Base-by-base conservation (phyloP, 768 basidiomycete species). In the Podaxis sp. region DNA sequence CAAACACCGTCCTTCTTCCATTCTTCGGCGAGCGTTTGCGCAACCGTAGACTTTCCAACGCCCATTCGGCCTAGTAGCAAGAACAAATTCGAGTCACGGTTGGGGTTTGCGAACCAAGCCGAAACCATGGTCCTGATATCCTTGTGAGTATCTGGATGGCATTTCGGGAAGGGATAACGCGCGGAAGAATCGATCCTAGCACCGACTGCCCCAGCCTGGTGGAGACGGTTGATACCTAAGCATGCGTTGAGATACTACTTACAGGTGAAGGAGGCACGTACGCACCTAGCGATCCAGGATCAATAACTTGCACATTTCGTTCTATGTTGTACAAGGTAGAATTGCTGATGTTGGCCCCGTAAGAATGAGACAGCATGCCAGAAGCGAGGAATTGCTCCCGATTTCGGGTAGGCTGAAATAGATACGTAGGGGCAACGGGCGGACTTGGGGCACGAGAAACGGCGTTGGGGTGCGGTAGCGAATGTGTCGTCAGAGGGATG, bases 41-140 rank as follows among this genome's bases (percentile, higher is more conserved):
- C 46, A 8, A 65, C 56, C 4, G 64, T 59, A 1, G 64, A 50
- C 36, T 65, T 65, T 24, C 64, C 64, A 2, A 51, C 50, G 22
- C 64, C 64, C 5, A 59, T 55, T 8, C 55, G 44, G 4, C 64
- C 64, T 3, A 44, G 15, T 5, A 65, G 53, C 58, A 53, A 65
- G 1, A 59, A 46, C 13, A 65, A 24, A 5, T 40, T 56, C 26
- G 4, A 17, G 8, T 52, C 11, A 15, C 59, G 59, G 4, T 38
- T 30, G 3, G 8, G 1, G 13, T 60, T 26, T 2, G 11, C 4
- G 22, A 60, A 12, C 59, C 59, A 60, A 12, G 22, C 8, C 26
- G 24, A 2, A 10, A 60, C 40, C 13, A 4, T 36, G 17, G 12
- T 15, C 2, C 7, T 15, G 36, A 52, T 5, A 2, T 17, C 20